Evolutionary conservation across 805 yeast species (phyloP).

Genomic region (Lachancea fermentati): DNA sequence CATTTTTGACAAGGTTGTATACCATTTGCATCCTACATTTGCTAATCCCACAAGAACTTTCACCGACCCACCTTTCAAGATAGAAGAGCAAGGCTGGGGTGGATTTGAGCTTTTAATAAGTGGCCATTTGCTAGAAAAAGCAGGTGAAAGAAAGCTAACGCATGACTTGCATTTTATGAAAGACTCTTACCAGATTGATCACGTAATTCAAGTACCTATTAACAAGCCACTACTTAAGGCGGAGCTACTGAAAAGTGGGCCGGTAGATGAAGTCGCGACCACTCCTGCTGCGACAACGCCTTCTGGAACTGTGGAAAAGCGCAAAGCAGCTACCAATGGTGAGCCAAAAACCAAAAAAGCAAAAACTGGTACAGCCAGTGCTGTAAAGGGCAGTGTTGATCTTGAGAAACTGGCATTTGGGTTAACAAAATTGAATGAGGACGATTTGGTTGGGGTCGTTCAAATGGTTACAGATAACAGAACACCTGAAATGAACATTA

Average conservation of each 20-base stretch:
- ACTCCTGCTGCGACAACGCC: constrained; percentile 17
- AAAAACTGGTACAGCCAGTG: constrained; percentile 35
- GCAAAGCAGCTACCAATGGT: constrained; percentile 21
- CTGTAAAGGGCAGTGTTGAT: constrained; percentile 74
- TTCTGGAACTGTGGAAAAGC: constrained; percentile 24
- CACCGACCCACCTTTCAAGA: constrained; percentile 77
- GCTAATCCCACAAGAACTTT: constrained; percentile 78
- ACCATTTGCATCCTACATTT: constrained; percentile 92
- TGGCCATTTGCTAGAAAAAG: constrained; percentile 71
- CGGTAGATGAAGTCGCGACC: constrained; percentile 51
- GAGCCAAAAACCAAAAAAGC: constrained; percentile 47
- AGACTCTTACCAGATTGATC: constrained; percentile 73
- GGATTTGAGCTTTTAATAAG: constrained; percentile 86
- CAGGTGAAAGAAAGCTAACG: constrained; percentile 78
- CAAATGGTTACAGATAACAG: constrained; percentile 97
- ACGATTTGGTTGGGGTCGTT: constrained; percentile 88
- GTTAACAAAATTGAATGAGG: constrained; percentile 81
- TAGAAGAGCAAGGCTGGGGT: constrained; percentile 97
- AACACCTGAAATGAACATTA: constrained; percentile 91
- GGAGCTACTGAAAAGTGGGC: constrained; percentile 74
- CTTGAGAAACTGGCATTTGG: constrained; percentile 88
- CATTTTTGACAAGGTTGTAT: constrained; percentile 86
- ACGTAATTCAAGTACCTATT: constrained; percentile 68
- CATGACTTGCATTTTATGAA: constrained; percentile 86
- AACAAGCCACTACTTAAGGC: constrained; percentile 67